phyloP scores from a whole-genome alignment of 768 basidiomycete genomes.

The Pisolithus marmoratus region DNA sequence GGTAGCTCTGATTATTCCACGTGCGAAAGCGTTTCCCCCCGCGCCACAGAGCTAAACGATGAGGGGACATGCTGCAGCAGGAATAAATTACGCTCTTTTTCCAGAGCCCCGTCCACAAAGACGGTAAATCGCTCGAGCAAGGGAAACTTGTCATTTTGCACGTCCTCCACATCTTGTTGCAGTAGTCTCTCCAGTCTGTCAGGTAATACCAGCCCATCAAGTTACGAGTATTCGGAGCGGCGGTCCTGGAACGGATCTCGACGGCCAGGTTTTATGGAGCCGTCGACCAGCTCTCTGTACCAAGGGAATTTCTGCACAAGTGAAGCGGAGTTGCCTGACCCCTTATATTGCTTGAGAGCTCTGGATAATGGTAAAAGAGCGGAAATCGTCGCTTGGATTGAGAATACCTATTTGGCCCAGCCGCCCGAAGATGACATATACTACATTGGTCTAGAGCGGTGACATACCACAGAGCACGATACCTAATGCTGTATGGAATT shows the following conservation, averaged over 20 bases:
- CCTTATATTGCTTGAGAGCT: background rate
- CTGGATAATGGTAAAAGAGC: constrained; percentile 9
- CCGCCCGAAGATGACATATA: constrained; percentile 22
- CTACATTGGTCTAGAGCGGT: constrained; percentile 11
- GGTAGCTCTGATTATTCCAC: constrained; percentile 20
- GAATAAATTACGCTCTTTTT: background rate
- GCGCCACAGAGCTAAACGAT: background rate
- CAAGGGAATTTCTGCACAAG: background rate
- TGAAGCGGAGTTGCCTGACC: background rate
- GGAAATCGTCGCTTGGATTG: constrained; percentile 18
- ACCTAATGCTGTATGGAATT: background rate
- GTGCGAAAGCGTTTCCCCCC: constrained; percentile 8
- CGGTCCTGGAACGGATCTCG: constrained; percentile 2
- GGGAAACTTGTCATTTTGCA: constrained; percentile 2
- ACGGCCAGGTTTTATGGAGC: constrained; percentile 7
- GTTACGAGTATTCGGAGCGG: constrained; percentile 6
- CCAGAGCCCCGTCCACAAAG: background rate
- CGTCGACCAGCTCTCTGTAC: constrained; percentile 4
- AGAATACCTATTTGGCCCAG: constrained; percentile 9
- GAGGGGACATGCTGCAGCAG: background rate
- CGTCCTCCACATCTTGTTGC: constrained; percentile 15
- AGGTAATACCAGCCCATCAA: constrained; percentile 3
- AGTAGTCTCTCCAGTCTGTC: constrained; percentile 16
- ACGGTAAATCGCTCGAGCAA: background rate
- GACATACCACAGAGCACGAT: background rate